Conservation (phyloP, 2,329 filamentous ascomycete species). For the Paramyrothecium sp. region DNA sequence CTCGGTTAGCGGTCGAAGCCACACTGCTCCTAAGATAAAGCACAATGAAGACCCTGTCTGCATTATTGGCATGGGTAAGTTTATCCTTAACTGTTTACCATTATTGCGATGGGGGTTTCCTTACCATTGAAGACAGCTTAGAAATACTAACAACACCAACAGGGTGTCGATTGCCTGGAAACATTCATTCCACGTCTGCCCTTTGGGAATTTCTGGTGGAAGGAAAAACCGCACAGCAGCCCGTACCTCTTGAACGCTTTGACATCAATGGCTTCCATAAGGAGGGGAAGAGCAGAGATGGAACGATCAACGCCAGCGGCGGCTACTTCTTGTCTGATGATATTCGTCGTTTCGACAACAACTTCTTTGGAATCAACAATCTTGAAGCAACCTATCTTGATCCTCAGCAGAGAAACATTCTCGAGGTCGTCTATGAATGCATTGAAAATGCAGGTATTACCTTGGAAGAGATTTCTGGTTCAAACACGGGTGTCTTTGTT, state of each 20-base stretch:
- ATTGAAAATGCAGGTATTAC: slow-evolving; percentile 23
- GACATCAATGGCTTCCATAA: not conserved
- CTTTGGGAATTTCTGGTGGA: not conserved
- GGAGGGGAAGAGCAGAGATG: not conserved
- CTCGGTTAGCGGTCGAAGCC: too few relatives aligned
- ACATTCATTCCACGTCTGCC: not conserved
- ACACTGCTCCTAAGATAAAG: too few relatives aligned
- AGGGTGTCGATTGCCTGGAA: not conserved
- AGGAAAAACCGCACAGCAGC: not conserved
- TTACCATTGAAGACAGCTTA: too few relatives aligned
- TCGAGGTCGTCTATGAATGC: slow-evolving; percentile 13
- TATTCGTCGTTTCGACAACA: not conserved
- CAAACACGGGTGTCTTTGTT: slow-evolving; percentile 17
- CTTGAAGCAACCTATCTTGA: not conserved
- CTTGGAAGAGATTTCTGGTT: slow-evolving; percentile 16
- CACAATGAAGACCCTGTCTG: not conserved
- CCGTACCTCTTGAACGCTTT: not conserved
- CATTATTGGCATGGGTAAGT: not conserved
- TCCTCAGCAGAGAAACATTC: slow-evolving; percentile 13
- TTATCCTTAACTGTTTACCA: too few relatives aligned
- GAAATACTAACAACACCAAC: too few relatives aligned
- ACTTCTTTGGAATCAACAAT: not conserved
- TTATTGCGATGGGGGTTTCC: too few relatives aligned
- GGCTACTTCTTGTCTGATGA: not conserved
- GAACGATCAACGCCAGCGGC: not conserved